Evolutionary conservation across 2,329 filamentous ascomycete genomes (phyloP), one percentile per base, ranked within the genome.

Genomic region (Uncinocarpus reesii): DNA sequence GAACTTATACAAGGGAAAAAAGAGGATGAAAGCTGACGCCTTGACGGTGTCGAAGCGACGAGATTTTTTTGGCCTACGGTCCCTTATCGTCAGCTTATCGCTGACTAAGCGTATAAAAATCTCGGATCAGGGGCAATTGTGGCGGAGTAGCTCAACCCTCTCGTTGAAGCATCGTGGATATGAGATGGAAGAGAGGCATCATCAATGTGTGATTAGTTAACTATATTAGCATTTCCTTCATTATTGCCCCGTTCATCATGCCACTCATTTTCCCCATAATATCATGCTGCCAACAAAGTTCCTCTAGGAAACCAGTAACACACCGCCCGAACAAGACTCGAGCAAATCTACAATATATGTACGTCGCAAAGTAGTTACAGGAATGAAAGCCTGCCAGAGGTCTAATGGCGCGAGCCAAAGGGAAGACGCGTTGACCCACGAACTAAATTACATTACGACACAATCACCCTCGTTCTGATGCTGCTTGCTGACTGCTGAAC

Each of bases 391-490:
- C 45, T 47, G 45, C 45, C 45, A 34, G 45, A 20, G 45, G 45
- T 47, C 29, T 20, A 31, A 13, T 23, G n/a, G n/a, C n/a, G n/a
- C n/a, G n/a, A n/a, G n/a, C n/a, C n/a, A 31, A 15, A 31, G 24
- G n/a, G 7, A 7, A 23, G n/a, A 37, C 29, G 24, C 10, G 31
- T 18, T 18, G 21, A 13, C 11, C 18, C 11, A 23, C 16, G 16
- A 18, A 5, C 16, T 16, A 40, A 26, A 51, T 74, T 69, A 94
- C 88, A 94, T 94, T 43, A 94, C 73, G 47, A 76, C 71, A 65
- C 89, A 96, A 55, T 95, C 88, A 44, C 86, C 88, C 56, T 95
- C 87, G 60, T 90, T 86, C 63, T 90, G 83, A 21, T 46, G 43
- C 43, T 46, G 45, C 64, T 81, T 84, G 60, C 83, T 83, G 48